Evolutionary conservation across 306 rosid species (phyloP).

Genomic region (Pyrus pyrifolia): DNA sequence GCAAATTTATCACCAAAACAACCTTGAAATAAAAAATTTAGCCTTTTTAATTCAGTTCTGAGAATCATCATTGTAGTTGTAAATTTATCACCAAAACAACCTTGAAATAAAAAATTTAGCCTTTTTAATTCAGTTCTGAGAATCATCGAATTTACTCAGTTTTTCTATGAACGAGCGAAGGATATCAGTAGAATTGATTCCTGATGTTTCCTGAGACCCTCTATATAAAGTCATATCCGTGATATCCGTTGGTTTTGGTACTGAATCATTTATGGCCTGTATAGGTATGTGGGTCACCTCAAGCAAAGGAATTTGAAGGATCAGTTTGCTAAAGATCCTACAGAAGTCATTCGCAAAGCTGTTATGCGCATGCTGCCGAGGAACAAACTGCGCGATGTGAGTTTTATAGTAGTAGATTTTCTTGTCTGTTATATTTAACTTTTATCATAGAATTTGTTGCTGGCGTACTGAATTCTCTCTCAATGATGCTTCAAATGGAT

Average conservation of each 20-base stretch:
- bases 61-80: not conserved
- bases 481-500: conserved; percentile 16
- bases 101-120: not conserved
- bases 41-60: not conserved
- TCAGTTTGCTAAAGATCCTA: conserved; percentile 86
- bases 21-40: not conserved
- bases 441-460: not conserved
- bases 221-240: not conserved
- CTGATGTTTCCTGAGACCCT: not conserved
- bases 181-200: not conserved
- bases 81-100: not conserved
- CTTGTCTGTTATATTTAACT: not conserved
- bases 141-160: not conserved
- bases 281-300: conserved; percentile 80
- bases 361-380: conserved; percentile 88
- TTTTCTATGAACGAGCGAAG: not conserved
- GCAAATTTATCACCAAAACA: not conserved
- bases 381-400: conserved; percentile 86
- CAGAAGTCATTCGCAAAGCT: conserved; percentile 95
- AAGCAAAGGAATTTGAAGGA: conserved; percentile 81
- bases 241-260: conserved; percentile 19
- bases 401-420: conserved; percentile 14
- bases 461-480: conserved; percentile 10
- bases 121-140: not conserved
- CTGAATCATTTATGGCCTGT: conserved; percentile 17